Evolutionary conservation across 2,329 filamentous ascomycete species (phyloP).

Genomic region (Aspergillus japonicus): DNA sequence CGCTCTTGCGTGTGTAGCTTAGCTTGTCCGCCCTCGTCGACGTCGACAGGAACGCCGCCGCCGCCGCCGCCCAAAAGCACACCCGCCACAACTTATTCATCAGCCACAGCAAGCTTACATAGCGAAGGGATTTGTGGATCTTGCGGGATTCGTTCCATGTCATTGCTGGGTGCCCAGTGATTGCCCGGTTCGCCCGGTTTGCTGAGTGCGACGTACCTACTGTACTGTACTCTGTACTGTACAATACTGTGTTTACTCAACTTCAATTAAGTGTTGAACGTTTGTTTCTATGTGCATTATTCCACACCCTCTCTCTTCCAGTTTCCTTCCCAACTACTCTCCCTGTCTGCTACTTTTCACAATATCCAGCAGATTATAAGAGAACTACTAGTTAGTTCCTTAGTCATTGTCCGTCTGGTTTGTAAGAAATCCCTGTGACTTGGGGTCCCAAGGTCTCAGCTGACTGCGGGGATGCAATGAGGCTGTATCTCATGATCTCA

Average conservation of each 20-base stretch:
- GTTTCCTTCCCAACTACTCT: no score
- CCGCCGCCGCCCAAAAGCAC: neutral
- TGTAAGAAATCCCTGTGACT: slow-evolving; percentile 6
- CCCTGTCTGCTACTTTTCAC: no score
- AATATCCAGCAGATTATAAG: no score
- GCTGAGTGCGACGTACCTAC: no score
- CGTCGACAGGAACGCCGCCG: neutral
- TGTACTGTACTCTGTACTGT: no score
- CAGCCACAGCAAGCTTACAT: neutral
- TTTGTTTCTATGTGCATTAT: no score
- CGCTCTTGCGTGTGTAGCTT: neutral
- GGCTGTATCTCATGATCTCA: slow-evolving; percentile 22
- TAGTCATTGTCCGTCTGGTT: neutral
- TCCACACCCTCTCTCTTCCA: no score
- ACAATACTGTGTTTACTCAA: no score
- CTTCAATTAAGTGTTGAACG: no score
- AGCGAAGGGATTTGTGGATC: neutral
- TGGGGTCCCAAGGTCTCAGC: slow-evolving; percentile 13
- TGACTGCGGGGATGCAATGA: slow-evolving; percentile 20
- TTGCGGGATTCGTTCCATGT: neutral
- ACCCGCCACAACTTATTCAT: neutral
- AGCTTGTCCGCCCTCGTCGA: neutral
- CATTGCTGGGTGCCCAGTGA: neutral
- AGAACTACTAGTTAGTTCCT: no score
- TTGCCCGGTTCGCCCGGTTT: neutral